phyloP scores from a whole-genome alignment of 495 filamentous ascomycete genomes.

The Aspergillus ostianus region DNA sequence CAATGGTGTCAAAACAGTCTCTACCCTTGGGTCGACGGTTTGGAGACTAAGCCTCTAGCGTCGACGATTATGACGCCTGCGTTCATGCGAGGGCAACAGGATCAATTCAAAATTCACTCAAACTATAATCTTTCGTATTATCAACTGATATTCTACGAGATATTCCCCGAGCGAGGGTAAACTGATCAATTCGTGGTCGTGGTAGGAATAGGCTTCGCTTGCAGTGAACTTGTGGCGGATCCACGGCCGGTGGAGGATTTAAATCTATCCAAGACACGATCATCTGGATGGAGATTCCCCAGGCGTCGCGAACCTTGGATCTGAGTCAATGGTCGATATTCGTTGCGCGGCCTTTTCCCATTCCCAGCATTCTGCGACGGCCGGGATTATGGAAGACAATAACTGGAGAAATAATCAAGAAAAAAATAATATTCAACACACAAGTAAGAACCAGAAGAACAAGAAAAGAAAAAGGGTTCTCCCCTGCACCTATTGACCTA shows the following conservation, averaged over 20 bases:
- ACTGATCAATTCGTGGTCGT: background rate
- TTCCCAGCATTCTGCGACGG: background rate
- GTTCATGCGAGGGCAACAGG: too few relatives aligned
- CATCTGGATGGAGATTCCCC: background rate
- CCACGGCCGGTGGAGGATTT: background rate
- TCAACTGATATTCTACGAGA: background rate
- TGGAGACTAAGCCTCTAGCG: background rate
- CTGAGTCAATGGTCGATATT: background rate
- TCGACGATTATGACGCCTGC: background rate
- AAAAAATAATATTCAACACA: background rate
- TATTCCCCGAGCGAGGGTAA: background rate
- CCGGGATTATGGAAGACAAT: background rate
- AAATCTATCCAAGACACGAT: conserved; percentile 3
- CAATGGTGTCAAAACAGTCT: conserved; percentile 5
- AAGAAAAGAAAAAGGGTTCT: background rate
- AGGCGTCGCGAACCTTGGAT: background rate
- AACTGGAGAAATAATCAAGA: background rate
- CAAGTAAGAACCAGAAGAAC: background rate
- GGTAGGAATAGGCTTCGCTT: background rate
- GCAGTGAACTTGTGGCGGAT: background rate
- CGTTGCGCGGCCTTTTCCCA: background rate
- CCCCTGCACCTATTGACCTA: too few relatives aligned
- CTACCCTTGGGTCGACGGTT: background rate
- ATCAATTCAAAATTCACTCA: too few relatives aligned
- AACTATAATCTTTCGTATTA: too few relatives aligned